Base-by-base conservation (phyloP, 768 basidiomycete species). In the Kwoniella sp. region DNA sequence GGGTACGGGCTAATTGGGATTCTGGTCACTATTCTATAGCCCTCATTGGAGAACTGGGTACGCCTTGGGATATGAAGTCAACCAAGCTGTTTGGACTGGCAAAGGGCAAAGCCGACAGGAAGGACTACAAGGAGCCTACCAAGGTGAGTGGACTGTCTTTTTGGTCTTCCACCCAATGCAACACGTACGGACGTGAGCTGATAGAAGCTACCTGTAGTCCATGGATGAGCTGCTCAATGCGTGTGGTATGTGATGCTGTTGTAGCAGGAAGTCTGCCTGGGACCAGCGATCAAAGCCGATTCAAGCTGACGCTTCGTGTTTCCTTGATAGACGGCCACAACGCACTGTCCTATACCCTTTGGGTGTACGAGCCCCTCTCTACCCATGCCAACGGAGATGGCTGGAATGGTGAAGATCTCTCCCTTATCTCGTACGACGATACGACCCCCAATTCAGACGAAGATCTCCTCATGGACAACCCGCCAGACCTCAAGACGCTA, bases 51-150 rank as follows among this genome's bases (percentile, higher is more conserved):
- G 79, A 79, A 59, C 68, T 79, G 23, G 95, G 95, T 15, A 90
- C 88, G 1, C 95, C 95, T 1, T 92, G 89, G 75, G 94, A 99
- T 78, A 89, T 99, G 89, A 94, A 98, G 78, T 90, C 90, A 78
- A 83, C 85, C 48, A 63, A 63, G 47, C 83, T 91, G 25, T 94
- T 78, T 8, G 77, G 77, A 0, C 26, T 78, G 50, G 68, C 71
- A 11, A 71, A 69, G 51, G 77, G 77, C n/a, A 76, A 74, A 63
- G 37, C 50, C 4, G 34, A 71, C 22, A 38, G 62, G n/a, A 64
- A 55, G 12, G 77, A 76, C 41, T 74, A 74, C 28, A 64, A 55
- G 28, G 70, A 78, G 58, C 70, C 72, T 2, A 65, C 72, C 13
- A 77, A 70, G 63, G 77, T 73, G 53, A 63, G 60, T n/a, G 2